phyloP scores from a whole-genome alignment of 2,329 filamentous ascomycete genomes.

The Ophiostoma perfectum region DNA sequence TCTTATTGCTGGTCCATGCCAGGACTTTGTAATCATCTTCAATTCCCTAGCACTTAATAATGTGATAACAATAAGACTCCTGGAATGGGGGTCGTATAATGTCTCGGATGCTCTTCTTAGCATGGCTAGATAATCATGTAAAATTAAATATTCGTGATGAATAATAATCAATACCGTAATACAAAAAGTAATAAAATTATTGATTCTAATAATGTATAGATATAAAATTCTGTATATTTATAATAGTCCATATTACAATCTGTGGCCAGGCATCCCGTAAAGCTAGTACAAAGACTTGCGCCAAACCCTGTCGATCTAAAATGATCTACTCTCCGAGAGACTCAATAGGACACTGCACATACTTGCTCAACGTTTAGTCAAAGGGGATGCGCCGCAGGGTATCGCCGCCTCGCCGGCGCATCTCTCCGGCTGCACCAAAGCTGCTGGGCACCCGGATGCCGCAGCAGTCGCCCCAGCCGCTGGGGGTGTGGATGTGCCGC shows the following conservation, averaged over 20 bases:
- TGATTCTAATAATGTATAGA: not conserved
- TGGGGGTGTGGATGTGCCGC: constrained; percentile 65
- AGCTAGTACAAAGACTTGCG: too few relatives aligned
- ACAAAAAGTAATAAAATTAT: too few relatives aligned
- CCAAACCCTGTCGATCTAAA: not conserved
- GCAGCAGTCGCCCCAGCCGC: constrained; percentile 90
- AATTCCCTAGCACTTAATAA: too few relatives aligned
- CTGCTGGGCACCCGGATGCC: constrained; percentile 96
- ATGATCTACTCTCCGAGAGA: not conserved
- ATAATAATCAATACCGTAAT: too few relatives aligned
- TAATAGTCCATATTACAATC: too few relatives aligned
- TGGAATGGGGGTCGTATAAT: too few relatives aligned
- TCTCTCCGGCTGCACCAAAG: constrained; percentile 82
- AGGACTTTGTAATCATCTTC: not conserved
- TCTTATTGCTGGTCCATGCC: not conserved
- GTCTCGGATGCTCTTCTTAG: too few relatives aligned
- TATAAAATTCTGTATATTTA: not conserved
- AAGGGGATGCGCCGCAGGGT: constrained; percentile 72
- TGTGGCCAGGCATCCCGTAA: too few relatives aligned
- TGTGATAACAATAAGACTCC: too few relatives aligned
- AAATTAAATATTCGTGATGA: too few relatives aligned
- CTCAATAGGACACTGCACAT: not conserved
- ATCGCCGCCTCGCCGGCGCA: constrained; percentile 65
- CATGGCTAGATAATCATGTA: too few relatives aligned
- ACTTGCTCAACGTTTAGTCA: constrained; percentile 47